Evolutionary conservation across 2,329 filamentous ascomycete species (phyloP).

Genomic region (Botrytis fragariae): DNA sequence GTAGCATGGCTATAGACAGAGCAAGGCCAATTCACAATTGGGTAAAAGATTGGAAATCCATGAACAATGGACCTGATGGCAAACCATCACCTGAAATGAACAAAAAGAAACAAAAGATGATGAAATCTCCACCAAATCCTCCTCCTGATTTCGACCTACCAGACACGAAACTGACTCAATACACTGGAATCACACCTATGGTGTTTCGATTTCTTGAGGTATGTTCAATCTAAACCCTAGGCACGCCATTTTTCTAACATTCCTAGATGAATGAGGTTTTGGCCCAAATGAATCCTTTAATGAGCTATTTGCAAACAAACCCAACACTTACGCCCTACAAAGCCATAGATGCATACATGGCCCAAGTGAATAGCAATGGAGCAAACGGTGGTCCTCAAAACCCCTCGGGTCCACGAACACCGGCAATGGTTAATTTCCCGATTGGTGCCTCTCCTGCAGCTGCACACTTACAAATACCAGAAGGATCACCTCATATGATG

Average conservation of each 20-base stretch:
- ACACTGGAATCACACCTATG: slow-evolving; percentile 58
- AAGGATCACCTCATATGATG: slow-evolving; percentile 56
- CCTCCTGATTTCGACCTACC: slow-evolving; percentile 63
- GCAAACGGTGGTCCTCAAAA: slow-evolving; percentile 29
- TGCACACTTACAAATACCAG: slow-evolving; percentile 57
- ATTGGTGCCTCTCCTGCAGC: slow-evolving; percentile 60
- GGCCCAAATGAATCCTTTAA: slow-evolving; percentile 64
- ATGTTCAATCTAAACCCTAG: slow-evolving; percentile 13
- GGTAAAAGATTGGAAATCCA: slow-evolving; percentile 63
- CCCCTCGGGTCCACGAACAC: slow-evolving; percentile 34
- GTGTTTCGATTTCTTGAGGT: slow-evolving; percentile 66
- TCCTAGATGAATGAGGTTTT: slow-evolving; percentile 60
- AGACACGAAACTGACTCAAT: slow-evolving; percentile 53
- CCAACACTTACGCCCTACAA: slow-evolving; percentile 54
- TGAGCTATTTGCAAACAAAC: slow-evolving; percentile 56
- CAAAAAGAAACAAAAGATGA: slow-evolving; percentile 60
- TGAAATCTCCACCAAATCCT: slow-evolving; percentile 58
- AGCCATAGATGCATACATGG: slow-evolving; percentile 60
- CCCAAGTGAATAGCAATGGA: slow-evolving; percentile 39
- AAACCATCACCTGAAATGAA: slow-evolving; percentile 65
- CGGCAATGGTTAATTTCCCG: slow-evolving; percentile 44
- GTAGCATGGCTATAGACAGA: slow-evolving; percentile 60
- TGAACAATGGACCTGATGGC: slow-evolving; percentile 53
- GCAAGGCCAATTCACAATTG: slow-evolving; percentile 61
- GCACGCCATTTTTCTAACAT: neutral